Evolutionary conservation across 1,139 yeast species (phyloP), one percentile per base, ranked within the genome.

Genomic region (Geotrichum citri-aurantii): DNA sequence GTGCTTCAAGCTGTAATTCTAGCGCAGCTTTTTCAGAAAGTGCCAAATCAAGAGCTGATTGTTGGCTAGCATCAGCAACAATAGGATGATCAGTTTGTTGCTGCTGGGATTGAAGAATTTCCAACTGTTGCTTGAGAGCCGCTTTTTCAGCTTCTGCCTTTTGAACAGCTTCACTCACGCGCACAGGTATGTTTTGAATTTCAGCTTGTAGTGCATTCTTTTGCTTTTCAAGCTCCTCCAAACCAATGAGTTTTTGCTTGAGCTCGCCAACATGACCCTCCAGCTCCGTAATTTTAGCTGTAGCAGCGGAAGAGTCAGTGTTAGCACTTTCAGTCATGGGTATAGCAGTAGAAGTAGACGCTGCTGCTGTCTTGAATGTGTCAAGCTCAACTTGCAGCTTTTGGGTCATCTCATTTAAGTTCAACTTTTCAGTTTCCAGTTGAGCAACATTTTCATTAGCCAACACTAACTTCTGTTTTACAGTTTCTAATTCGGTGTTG

Each of bases 61-160:
- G 49, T n/a, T 42, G 50, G 7, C 26, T 42, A 12, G 27, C 10
- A 23, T 40, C 27, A n/a, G n/a, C 29, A 14, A 5, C 29, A 6
- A 14, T n/a, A n/a, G n/a, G 14, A 26, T 26, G n/a, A 10, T 42
- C 10, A 52, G 6, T 23, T 26, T 33, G 40, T 17, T 52, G 27
- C 26, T 26, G 29, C n/a, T 52, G 26, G 6, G 26, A 10, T 26
- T 44, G 26, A 1, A 52, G 29, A 5, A 40, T 33, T 8, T 44
- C 42, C 37, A 52, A 23, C 17, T 52, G 40, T 44, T 44, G 26
- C 42, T 44, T 31, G 0, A 52, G 17, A 17, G 12, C n/a, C 17
- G 55, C 55, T 17, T 33, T 26, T 17, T 42, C 55, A 44, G 44
- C 27, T 44, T 52, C 55, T 23, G 40, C 24, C 17, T 52, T 27